These are phyloP conservation scores for Neurospora hispaniola DNA, from an alignment of 495 filamentous ascomycete genomes.

Conservation along the genomic window DNA sequence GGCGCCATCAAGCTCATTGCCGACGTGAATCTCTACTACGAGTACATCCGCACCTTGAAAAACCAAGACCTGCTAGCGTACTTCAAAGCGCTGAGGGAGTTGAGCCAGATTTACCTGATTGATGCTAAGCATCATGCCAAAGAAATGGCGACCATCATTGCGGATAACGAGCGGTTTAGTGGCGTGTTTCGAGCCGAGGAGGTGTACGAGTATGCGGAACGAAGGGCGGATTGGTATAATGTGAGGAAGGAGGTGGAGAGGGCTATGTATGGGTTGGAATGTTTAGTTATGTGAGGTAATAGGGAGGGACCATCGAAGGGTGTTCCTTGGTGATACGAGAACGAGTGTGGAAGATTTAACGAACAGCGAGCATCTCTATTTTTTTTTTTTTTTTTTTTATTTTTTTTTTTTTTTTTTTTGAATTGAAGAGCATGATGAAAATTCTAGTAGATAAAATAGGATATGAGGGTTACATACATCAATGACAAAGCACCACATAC, in stretches of 20 bases:
- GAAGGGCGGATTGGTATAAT: conserved; percentile 87
- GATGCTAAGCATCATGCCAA: conserved; percentile 81
- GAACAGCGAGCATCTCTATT: no score
- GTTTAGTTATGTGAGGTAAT: conserved; percentile 59
- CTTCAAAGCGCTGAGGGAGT: conserved; percentile 83
- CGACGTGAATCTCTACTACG: conserved; percentile 89
- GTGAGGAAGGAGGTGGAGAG: conserved; percentile 83
- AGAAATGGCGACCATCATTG: conserved; percentile 89
- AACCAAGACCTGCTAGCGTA: conserved; percentile 79
- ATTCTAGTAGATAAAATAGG: no score
- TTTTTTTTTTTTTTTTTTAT: no score
- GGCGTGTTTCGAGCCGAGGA: conserved; percentile 93
- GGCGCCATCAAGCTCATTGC: conserved; percentile 89
- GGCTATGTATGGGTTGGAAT: conserved; percentile 96
- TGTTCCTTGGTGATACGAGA: background rate
- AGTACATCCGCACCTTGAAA: conserved; percentile 68
- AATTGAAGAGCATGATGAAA: no score
- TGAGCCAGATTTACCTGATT: conserved; percentile 92
- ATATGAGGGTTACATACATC: no score
- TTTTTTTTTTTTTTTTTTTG: no score
- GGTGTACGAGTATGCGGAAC: conserved; percentile 92
- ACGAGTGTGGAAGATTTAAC: background rate
- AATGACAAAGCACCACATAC: no score
- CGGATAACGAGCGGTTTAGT: conserved; percentile 77
- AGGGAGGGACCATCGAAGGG: conserved; percentile 1